Evolutionary conservation across 352 stramenopile genomes (phyloP), one percentile per base, ranked within the genome.

Genomic region (Phytopythium sindhum): DNA sequence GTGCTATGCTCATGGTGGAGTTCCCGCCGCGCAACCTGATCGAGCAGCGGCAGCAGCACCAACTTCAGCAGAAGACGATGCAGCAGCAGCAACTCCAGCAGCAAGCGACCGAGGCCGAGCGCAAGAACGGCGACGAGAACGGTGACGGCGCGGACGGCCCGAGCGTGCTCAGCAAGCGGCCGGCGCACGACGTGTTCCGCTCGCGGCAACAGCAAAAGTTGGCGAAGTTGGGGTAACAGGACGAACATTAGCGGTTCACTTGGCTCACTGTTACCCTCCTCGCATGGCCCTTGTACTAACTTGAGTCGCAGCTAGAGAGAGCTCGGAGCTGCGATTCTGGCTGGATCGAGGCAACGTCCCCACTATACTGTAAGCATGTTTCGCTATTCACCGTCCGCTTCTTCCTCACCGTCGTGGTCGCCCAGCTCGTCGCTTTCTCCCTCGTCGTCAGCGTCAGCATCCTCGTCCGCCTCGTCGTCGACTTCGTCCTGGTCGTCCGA

Each of bases 181-280:
- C 87, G 35, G 78, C 86, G 12, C 87, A 96, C 63, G 87, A 96
- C 57, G 82, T 96, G 14, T 96, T 96, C 64, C 87, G 87, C 28
- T 81, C 82, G 12, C 86, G 87, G 66, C 87, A 96, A 63, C 84
- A 96, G 65, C 87, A 91, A 61, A 93, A 93, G 61, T 69, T 96
- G 33, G 83, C 87, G 11, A 96, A 95, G 66, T 70, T 90, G 29
- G 78, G 67, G 64, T 93, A 81, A 77, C 48, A 31, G 5, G 48
- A 15, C 48, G 26, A 11, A 33, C 23, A 19, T 35, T 23, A 14
- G 24, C 12, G 47, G 4, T 37, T 31, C 24, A 24, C 42, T 26
- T 50, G 42, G n/a, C 42, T 50, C 21, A 21, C 42, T 23, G 8
- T 50, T 24, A 7, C 42, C n/a, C 42, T 23, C 42, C 42, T 52